Evolutionary conservation across 345 rosid genomes (phyloP), one percentile per base, ranked within the genome.

Genomic region (Raphanus sativus): DNA sequence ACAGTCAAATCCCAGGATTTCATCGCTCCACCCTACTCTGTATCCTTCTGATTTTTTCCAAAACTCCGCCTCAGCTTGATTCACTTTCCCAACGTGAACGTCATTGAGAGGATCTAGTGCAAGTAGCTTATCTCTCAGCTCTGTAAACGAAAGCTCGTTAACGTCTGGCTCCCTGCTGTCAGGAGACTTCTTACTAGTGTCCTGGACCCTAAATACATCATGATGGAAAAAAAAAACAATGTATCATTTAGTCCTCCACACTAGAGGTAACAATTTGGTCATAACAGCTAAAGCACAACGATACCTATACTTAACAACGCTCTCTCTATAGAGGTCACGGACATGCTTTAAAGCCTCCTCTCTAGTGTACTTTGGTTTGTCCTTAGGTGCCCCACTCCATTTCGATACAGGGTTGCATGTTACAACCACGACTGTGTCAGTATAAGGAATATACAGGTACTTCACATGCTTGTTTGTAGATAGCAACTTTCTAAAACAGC

Each of bases 1-100:
- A 76, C 98, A 96, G 82, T 96, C 98, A 78, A 96, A 96, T 45
- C 98, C 99, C 83, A 96, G 77, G 64, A 96, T 96, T 73, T 93
- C 98, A 86, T 93, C 98, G 68, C 94, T 90, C 98, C 98, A 96
- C 61, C 96, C 97, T 55, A 91, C 88, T 83, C 98, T 90, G 76
- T 88, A 91, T 78, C 99, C 98, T 80, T 96, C 98, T 38, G 96
- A 93, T 81, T 86, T 96, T 81, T 76, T 91, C 98, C 99, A 91
- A 89, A 86, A 95, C 82, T 88, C 99, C 17, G 97, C 99, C 83
- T 95, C 99, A 16, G 97, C 97, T 72, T 79, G 86, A 79, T 91
- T 93, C 60, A 93, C 90, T 79, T 86, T 91, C 72, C 75, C 77
- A 48, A 93, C 91, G 82, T 87, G 97, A 33, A 89, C 88, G 59